Conservation (phyloP, 1,284 basidiomycete genomes). For the Sparassis latifolia region DNA sequence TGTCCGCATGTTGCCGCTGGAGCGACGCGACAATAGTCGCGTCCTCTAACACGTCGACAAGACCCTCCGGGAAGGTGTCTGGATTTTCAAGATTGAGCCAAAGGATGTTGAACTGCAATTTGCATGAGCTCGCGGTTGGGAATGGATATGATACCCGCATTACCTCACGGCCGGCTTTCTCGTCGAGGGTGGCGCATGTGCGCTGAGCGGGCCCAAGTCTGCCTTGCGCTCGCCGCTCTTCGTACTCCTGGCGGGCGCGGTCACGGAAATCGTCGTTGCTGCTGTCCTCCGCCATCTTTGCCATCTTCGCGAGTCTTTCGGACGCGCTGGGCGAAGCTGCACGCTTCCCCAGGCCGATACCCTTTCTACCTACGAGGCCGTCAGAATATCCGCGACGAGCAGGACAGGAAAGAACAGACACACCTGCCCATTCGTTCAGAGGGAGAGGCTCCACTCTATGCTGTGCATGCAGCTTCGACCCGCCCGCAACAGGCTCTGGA, state of each 20-base stretch:
- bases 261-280: slow-evolving; percentile 56
- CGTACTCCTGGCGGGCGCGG: slow-evolving; percentile 62
- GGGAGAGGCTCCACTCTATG: slow-evolving; percentile 62
- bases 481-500: not conserved
- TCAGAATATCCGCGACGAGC: slow-evolving; percentile 3
- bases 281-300: slow-evolving; percentile 57
- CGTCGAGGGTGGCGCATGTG: slow-evolving; percentile 69
- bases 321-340: slow-evolving; percentile 53
- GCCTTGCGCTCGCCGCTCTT: slow-evolving; percentile 65
- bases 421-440: slow-evolving; percentile 72
- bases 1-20: slow-evolving; percentile 17
- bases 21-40: slow-evolving; percentile 18
- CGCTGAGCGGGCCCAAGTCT: slow-evolving; percentile 59
- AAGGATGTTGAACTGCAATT: slow-evolving; percentile 60
- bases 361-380: slow-evolving; percentile 54
- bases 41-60: slow-evolving; percentile 51
- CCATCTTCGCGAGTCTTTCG: slow-evolving; percentile 67
- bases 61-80: slow-evolving; percentile 57
- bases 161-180: slow-evolving; percentile 59
- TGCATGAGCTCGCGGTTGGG: no score
- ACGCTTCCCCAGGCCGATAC: slow-evolving; percentile 69
- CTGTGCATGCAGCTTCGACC: slow-evolving; percentile 4
- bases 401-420: not conserved
- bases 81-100: slow-evolving; percentile 64
- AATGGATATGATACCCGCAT: no score